Evolutionary conservation across 768 basidiomycete species (phyloP), one percentile per base, ranked within the genome.

Genomic region (Cystofilobasidium ferigula): DNA sequence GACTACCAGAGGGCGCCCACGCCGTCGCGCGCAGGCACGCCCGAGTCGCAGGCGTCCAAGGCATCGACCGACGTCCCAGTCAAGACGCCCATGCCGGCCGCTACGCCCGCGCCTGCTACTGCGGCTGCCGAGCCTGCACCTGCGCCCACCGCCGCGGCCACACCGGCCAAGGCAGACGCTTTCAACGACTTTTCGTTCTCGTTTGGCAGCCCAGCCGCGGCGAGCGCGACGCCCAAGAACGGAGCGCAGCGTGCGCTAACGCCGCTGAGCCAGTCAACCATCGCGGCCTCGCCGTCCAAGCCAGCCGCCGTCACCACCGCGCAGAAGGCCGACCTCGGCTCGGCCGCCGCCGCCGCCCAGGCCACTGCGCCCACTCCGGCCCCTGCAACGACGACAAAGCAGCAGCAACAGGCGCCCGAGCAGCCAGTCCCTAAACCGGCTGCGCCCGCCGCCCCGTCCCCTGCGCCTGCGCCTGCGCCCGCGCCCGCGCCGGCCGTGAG

Each of bases 361-460:
- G 26, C 54, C 30, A 32, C 54, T 57, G 54, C n/a, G 14, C 8
- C 18, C 30, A 32, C 24, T 32, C 36, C 35, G n/a, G 13, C 57
- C 36, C 66, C 18, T 9, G 73, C 70, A 24, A 70, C 59, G 34
- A 34, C 30, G 3, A 54, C 60, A 28, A 62, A 62, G 43, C 61
- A 57, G 14, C 28, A 53, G 22, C 43, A 5, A 53, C 53, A 8
- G n/a, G n/a, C 28, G 24, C 60, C 18, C 45, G 43, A 32, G 57
- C 43, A 22, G 45, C 26, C 28, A 1, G n/a, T 18, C 51, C 40
- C 38, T 42, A 45, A 16, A 26, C 47, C 47, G 24, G 26, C 47
- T 14, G 26, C 10, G 20, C 10, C 47, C 26, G 47, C 68, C 26
- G 26, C 47, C 10, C 4, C 47, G 5, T 1, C 47, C 10, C 22